These are phyloP conservation scores for Fraxinus albicans DNA, from an alignment of 305 asterid species.

Conservation along the genomic window DNA sequence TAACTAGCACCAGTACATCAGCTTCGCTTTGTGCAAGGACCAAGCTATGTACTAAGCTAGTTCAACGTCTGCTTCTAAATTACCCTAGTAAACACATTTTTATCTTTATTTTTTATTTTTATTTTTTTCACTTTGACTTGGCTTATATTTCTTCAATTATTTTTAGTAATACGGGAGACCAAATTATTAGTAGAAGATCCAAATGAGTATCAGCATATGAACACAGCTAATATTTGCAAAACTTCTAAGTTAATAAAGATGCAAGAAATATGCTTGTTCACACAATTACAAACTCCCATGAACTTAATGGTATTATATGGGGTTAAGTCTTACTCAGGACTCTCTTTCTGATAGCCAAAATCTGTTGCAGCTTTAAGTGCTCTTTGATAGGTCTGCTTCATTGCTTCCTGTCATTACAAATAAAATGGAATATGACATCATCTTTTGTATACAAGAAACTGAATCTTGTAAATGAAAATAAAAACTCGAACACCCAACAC, in stretches of 20 bases:
- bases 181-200: neutral
- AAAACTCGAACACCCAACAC: neutral
- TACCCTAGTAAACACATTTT: neutral
- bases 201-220: neutral
- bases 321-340: conserved; percentile 78
- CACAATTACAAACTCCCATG: neutral
- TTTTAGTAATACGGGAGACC: neutral
- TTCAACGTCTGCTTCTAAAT: neutral
- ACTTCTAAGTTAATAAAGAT: neutral
- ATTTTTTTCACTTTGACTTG: neutral
- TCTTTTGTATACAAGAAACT: conserved; percentile 8
- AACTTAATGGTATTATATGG: neutral
- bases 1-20: neutral
- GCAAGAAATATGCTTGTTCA: neutral
- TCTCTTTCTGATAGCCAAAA: conserved; percentile 91
- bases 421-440: conserved; percentile 4
- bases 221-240: neutral
- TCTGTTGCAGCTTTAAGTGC: conserved; percentile 82
- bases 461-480: neutral
- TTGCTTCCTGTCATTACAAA: conserved; percentile 68
- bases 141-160: neutral
- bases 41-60: neutral
- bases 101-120: neutral
- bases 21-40: neutral
- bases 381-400: conserved; percentile 90